phyloP scores from a whole-genome alignment of 192 early-diverging fungal genomes.

The Coemansia sp. region DNA sequence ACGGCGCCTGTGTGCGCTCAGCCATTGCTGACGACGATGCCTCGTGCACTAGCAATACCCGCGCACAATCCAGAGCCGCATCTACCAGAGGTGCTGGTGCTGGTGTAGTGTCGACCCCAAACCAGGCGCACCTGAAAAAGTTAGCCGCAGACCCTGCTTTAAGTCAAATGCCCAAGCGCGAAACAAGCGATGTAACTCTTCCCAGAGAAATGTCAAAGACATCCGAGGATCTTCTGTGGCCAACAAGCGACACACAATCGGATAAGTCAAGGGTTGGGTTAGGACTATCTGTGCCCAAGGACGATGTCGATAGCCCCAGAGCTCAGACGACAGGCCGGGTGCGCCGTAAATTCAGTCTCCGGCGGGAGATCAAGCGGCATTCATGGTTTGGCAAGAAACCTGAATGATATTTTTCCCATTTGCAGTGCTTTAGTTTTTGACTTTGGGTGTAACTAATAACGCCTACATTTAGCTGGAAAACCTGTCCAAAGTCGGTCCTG shows the following conservation, averaged over 20 bases:
- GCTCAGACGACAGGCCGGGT: neutral
- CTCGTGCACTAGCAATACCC: slow-evolving; percentile 6
- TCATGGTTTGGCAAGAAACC: slow-evolving; percentile 40
- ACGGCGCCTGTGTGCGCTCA: neutral
- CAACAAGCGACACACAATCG: too few species aligned
- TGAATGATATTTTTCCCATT: neutral
- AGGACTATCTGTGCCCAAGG: neutral
- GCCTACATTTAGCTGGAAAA: neutral
- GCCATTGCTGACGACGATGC: neutral
- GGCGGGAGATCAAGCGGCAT: slow-evolving; percentile 30
- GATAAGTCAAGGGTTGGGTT: neutral
- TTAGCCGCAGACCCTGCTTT: neutral
- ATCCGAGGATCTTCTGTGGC: neutral
- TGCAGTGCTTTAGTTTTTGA: neutral
- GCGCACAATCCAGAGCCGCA: neutral
- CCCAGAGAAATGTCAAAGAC: neutral
- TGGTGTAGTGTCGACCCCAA: neutral
- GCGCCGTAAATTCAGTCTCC: slow-evolving; percentile 27
- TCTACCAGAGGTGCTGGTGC: neutral
- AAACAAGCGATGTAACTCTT: slow-evolving; percentile 11
- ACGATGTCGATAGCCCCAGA: neutral
- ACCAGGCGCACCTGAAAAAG: neutral
- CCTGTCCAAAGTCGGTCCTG: neutral
- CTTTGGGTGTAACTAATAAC: too few species aligned
- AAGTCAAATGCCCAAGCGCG: neutral